Evolutionary conservation across 176 grass and related monocot species (phyloP), one percentile per base, ranked within the genome.

Genomic region (Rhynchospora breviuscula): DNA sequence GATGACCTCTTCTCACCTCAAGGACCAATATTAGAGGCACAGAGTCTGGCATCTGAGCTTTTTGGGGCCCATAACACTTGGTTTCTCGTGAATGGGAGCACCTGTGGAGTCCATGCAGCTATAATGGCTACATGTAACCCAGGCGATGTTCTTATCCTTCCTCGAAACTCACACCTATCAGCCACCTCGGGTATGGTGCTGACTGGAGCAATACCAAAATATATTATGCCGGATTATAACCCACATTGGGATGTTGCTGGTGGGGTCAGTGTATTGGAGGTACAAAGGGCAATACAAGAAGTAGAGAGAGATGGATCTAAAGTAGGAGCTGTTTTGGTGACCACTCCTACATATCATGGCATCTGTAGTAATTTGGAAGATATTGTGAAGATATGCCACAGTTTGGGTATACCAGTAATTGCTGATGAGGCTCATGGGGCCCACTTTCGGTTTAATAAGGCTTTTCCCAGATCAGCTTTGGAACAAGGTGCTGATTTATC

Each of bases 261-360:
- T 56, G 92, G 92, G 82, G 43, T 98, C 10, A 87, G 52, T 5
- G 84, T 60, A 0, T 81, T 71, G 22, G 90, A 98, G 84, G 89
- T 98, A 17, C 83, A 88, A 35, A 75, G 45, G 73, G 86, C 89
- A 12, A 57, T 94, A 45, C 75, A 87, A 86, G 90, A 98, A 18
- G 67, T 98, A 48, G 74, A 90, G 67, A 67, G 54, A 40, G 84
- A 89, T 40, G 84, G 79, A 3, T 86, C 79, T 78, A 87, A 49
- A 67, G 59, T 93, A 88, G 92, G 86, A 8, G 92, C 86, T 79
- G 92, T 94, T 87, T 78, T 94, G 71, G 84, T 98, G 71, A 93
- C 90, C 56, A 92, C 95, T 13, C 92, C 95, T 48, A 98, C 92
- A 43, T 98, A 98, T 81, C 92, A 94, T 79, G 95, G 95, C 18